These are phyloP conservation scores for Acer campestre DNA, from an alignment of 345 rosid species.

Conservation along the genomic window DNA sequence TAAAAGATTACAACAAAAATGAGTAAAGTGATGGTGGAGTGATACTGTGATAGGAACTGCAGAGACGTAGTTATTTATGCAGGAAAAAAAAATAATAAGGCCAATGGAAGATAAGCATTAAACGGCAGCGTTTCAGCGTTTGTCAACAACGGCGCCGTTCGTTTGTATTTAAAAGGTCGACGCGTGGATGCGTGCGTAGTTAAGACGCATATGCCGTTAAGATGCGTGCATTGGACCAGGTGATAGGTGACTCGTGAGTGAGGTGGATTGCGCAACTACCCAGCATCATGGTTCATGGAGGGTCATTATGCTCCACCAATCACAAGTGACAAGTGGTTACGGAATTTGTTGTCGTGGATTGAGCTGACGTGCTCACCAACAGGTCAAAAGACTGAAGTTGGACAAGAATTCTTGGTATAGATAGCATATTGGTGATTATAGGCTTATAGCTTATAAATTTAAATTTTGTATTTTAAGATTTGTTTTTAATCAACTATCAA, in stretches of 20 bases:
- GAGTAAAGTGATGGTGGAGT: not conserved
- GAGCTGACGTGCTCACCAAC: not conserved
- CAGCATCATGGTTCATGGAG: not conserved
- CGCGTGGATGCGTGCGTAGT: not conserved
- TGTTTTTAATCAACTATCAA: not conserved
- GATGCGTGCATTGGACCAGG: not conserved
- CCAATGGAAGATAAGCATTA: not conserved
- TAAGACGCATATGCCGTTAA: conserved; percentile 5
- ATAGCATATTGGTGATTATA: too few species aligned
- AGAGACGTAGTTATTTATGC: not conserved
- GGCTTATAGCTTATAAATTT: too few species aligned
- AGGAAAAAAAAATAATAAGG: not conserved
- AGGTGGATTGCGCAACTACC: conserved; percentile 9
- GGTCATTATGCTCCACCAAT: not conserved
- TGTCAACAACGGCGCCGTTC: too few species aligned
- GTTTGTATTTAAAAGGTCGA: not conserved
- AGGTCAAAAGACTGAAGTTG: not conserved
- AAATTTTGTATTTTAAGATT: too few species aligned
- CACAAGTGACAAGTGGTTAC: not conserved
- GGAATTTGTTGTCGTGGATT: not conserved
- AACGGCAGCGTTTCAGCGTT: conserved; percentile 6
- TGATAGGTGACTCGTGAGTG: not conserved
- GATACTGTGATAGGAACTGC: not conserved
- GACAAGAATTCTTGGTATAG: too few species aligned
- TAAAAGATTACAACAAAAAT: not conserved